Evolutionary conservation across 1,284 basidiomycete genomes (phyloP).

Genomic region (Phellopilus nigrolimitatus): DNA sequence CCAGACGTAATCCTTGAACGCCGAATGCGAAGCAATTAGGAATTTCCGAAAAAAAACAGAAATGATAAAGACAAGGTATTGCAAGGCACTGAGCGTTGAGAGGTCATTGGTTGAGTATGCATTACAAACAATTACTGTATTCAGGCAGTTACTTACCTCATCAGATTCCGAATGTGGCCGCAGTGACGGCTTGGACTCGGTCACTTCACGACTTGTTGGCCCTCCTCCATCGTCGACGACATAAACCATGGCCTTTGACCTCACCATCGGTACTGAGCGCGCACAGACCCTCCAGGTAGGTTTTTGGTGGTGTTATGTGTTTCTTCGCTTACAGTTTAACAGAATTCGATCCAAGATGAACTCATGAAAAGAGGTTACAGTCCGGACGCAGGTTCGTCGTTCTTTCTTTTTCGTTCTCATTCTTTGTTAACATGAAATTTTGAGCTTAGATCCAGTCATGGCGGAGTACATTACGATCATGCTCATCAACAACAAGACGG

Average conservation of each 20-base stretch:
- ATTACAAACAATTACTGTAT: too few species aligned
- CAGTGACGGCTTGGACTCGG: too few species aligned
- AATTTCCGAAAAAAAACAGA: background rate
- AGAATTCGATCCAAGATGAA: constrained; percentile 81
- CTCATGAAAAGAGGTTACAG: constrained; percentile 73
- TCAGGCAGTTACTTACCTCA: too few species aligned
- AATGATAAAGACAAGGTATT: background rate
- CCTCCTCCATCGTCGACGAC: constrained; percentile 9
- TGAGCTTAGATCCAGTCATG: constrained; percentile 73
- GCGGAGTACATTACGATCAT: constrained; percentile 89
- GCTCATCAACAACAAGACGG: constrained; percentile 86
- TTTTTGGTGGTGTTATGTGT: constrained; percentile 7
- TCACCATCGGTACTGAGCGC: constrained; percentile 74
- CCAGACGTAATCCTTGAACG: too few species aligned
- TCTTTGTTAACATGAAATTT: constrained; percentile 4
- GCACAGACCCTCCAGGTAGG: constrained; percentile 66
- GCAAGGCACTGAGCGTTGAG: too few species aligned
- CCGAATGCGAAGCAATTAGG: background rate
- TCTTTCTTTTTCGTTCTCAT: constrained; percentile 4
- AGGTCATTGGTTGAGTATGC: too few species aligned
- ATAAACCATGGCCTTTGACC: constrained; percentile 60
- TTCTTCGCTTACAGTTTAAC: constrained; percentile 21
- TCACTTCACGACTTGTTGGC: too few species aligned
- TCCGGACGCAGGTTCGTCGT: constrained; percentile 63
- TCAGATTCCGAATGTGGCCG: too few species aligned